A percentile compares a stretch with the other conserved stretches of the same genome.
phyloP scores from a whole-genome alignment of 139 green algal genomes.

The Desmodesmus armatus region DNA sequence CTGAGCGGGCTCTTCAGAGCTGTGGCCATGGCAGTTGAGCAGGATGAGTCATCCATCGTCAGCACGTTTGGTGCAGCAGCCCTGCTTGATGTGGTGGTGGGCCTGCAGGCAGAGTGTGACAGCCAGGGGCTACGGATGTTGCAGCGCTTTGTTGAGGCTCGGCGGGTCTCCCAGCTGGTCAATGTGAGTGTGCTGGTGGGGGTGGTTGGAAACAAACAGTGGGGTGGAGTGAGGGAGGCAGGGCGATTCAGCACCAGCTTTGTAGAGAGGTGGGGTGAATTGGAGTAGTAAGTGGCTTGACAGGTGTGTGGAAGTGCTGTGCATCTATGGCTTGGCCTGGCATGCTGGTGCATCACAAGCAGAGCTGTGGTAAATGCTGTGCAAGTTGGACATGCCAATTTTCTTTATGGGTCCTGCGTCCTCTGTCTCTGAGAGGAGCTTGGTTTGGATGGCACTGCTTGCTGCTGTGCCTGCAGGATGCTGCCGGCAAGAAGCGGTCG shows the following conservation, averaged over 20 bases:
- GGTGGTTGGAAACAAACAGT: too few species aligned
- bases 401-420: too few species aligned
- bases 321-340: too few species aligned
- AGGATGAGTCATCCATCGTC: conserved; percentile 77
- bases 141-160: conserved; percentile 80
- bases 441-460: too few species aligned
- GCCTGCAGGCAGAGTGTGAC: conserved; percentile 85
- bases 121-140: conserved; percentile 70
- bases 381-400: too few species aligned
- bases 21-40: conserved; percentile 78
- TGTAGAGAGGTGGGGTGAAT: neutral
- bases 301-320: neutral
- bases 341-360: too few species aligned
- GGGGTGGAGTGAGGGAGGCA: too few species aligned
- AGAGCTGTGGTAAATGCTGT: too few species aligned
- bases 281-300: neutral
- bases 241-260: neutral
- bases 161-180: conserved; percentile 68
- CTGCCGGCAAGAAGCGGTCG: too few species aligned
- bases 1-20: conserved; percentile 88
- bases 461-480: too few species aligned
- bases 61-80: conserved; percentile 79
- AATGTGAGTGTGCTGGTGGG: conserved; percentile 40
- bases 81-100: conserved; percentile 67
- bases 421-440: too few species aligned